Conservation (phyloP, 108 stramenopile genomes). For the Schizochytrium sp. region DNA sequence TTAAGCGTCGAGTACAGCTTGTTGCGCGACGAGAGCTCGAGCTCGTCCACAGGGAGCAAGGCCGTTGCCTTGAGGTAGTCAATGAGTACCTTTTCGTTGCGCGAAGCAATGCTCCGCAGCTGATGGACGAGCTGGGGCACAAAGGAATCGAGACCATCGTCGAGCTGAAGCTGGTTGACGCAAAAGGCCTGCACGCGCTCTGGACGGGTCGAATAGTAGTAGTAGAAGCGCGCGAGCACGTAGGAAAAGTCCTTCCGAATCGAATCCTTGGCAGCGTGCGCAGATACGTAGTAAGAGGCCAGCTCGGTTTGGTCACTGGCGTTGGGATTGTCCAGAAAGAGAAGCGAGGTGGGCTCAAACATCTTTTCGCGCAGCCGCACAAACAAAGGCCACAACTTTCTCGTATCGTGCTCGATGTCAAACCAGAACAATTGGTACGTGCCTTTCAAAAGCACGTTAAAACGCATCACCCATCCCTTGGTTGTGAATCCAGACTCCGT, state of each 20-base stretch:
- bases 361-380: background rate
- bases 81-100: background rate
- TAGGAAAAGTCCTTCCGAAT: constrained; percentile 4
- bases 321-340: background rate
- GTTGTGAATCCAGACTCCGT: background rate
- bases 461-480: background rate
- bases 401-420: background rate
- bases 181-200: background rate
- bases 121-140: background rate
- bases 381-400: background rate
- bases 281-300: background rate
- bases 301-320: background rate
- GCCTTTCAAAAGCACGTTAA: background rate
- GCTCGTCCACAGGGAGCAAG: background rate
- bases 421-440: constrained; percentile 12
- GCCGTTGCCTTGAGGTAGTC: background rate
- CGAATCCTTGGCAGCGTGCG: background rate
- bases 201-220: background rate
- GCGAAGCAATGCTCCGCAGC: background rate
- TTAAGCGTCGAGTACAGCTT: background rate
- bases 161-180: background rate
- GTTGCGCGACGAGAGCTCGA: background rate
- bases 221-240: background rate
- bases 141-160: background rate
- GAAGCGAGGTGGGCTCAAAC: background rate